Conservation (phyloP, 352 stramenopile species). For the Globisporangium okanoganense region DNA sequence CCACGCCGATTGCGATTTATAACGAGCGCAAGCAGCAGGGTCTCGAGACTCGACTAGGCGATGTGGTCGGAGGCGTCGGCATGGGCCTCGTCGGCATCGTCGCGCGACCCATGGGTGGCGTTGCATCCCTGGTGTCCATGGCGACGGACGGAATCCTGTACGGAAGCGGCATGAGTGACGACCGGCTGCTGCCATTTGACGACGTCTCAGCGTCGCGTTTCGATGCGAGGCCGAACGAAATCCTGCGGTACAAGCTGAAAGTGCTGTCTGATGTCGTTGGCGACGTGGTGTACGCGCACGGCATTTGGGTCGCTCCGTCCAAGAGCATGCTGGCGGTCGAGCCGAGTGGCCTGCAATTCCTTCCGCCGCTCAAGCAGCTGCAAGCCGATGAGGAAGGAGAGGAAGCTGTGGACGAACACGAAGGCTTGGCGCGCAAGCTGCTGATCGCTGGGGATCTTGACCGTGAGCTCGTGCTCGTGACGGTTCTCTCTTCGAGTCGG, state of each 20-base stretch:
- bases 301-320: constrained; percentile 47
- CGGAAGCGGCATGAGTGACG: constrained; percentile 44
- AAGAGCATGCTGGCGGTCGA: constrained; percentile 19
- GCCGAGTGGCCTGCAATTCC: constrained; percentile 21
- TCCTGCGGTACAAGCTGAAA: constrained; percentile 78
- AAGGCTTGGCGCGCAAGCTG: constrained; percentile 27
- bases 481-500: constrained; percentile 41
- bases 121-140: constrained; percentile 75
- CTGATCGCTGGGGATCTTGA: constrained; percentile 30
- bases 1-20: constrained; percentile 71
- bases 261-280: constrained; percentile 49
- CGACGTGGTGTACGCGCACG: constrained; percentile 60
- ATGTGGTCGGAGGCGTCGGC: constrained; percentile 64
- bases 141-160: constrained; percentile 73
- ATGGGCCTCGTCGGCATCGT: constrained; percentile 81
- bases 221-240: constrained; percentile 54
- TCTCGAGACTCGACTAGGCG: constrained; percentile 50
- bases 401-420: constrained; percentile 18
- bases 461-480: constrained; percentile 30
- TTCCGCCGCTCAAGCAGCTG: constrained; percentile 9
- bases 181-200: constrained; percentile 28
- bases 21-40: constrained; percentile 64
- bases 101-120: constrained; percentile 66
- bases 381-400: not conserved
- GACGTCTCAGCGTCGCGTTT: constrained; percentile 25